These are phyloP conservation scores for Boeremia exigua DNA, from an alignment of 2,329 filamentous ascomycete species.

Conservation along the genomic window DNA sequence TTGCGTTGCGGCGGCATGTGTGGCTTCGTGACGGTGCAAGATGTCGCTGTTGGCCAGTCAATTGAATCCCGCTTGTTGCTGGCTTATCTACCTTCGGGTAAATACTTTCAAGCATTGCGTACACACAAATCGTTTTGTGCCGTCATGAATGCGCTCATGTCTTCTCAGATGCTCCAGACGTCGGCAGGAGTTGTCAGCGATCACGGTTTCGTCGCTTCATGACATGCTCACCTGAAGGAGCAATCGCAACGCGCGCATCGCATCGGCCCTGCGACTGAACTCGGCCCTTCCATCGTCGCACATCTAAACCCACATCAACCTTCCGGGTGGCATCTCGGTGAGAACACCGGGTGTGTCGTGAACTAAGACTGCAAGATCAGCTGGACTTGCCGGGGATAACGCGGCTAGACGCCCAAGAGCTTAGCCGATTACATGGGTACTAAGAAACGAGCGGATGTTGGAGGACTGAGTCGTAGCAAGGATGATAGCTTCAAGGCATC, in stretches of 20 bases:
- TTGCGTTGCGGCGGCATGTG: slow-evolving; percentile 4
- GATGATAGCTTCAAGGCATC: too few relatives aligned
- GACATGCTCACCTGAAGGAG: slow-evolving; percentile 8
- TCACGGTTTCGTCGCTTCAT: background rate
- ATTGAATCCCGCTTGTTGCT: background rate
- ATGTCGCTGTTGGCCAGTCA: slow-evolving; percentile 10
- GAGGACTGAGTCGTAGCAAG: too few relatives aligned
- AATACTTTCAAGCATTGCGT: slow-evolving; percentile 13
- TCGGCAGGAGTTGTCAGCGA: background rate
- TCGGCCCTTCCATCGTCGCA: background rate
- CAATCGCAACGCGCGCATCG: slow-evolving; percentile 15
- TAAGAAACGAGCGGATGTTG: too few relatives aligned
- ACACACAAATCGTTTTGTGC: slow-evolving; percentile 7
- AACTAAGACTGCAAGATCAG: too few relatives aligned
- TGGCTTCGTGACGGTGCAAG: slow-evolving; percentile 14
- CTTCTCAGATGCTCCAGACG: slow-evolving; percentile 14
- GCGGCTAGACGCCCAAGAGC: too few relatives aligned
- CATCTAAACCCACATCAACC: background rate
- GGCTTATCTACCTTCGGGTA: slow-evolving; percentile 6
- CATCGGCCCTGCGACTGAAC: background rate
- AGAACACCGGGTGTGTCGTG: too few relatives aligned
- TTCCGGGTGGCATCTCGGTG: too few relatives aligned
- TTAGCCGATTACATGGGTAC: too few relatives aligned
- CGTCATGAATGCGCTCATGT: slow-evolving; percentile 16
- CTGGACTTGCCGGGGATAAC: too few relatives aligned